phyloP scores from a whole-genome alignment of 495 filamentous ascomycete genomes.

The Friedmanniomyces simplex region DNA sequence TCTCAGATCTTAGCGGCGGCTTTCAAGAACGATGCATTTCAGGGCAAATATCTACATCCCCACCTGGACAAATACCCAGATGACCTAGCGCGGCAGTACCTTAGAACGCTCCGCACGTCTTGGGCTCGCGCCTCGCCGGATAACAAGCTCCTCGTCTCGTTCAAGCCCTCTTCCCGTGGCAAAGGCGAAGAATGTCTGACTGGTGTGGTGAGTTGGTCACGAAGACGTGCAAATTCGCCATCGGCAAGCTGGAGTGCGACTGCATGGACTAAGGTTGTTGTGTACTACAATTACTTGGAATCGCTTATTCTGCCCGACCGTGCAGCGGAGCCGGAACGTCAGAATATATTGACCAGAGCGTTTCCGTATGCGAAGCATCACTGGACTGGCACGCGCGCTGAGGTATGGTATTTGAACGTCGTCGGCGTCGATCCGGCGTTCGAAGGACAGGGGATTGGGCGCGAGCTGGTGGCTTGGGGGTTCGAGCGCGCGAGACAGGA shows the following conservation, averaged over 20 bases:
- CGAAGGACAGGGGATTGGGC: slow-evolving; percentile 10
- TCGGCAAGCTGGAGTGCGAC: neutral
- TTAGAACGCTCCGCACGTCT: neutral
- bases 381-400: slow-evolving; percentile 4
- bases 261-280: too few species aligned
- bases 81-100: neutral
- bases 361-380: slow-evolving; percentile 3
- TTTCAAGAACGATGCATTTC: neutral
- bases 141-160: neutral
- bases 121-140: neutral
- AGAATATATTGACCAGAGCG: neutral
- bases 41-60: neutral
- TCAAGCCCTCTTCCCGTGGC: neutral
- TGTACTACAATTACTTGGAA: neutral
- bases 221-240: neutral
- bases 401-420: slow-evolving; percentile 7
- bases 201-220: neutral
- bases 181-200: neutral
- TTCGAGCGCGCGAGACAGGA: slow-evolving; percentile 10
- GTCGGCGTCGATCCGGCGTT: slow-evolving; percentile 9
- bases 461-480: slow-evolving; percentile 12
- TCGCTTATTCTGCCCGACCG: neutral
- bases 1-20: neutral
- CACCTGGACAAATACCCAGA: neutral
- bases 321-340: neutral